A percentile compares a stretch with the other conserved stretches of the same genome.
These are phyloP conservation scores for Diaporthe helianthi DNA, from an alignment of 2,329 filamentous ascomycete genomes.

Conservation along the genomic window DNA sequence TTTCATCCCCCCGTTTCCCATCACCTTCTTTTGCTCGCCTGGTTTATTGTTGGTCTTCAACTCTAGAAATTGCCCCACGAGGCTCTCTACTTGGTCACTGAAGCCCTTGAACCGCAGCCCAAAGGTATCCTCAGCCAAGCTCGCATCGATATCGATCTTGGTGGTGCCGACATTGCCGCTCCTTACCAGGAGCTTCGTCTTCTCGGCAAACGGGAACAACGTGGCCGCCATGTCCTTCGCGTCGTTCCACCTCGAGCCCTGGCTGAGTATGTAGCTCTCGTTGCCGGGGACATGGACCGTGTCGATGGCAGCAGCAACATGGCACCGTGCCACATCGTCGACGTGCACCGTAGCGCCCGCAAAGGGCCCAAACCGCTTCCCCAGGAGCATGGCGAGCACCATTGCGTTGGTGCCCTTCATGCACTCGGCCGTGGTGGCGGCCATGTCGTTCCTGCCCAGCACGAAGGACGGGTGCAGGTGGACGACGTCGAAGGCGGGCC, in stretches of 20 bases:
- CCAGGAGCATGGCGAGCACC: conserved; percentile 45
- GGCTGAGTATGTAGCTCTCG: conserved; percentile 44
- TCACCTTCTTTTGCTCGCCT: not conserved
- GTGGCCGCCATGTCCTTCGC: conserved; percentile 46
- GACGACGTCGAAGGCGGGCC: conserved; percentile 46
- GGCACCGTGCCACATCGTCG: conserved; percentile 48
- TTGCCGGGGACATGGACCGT: conserved; percentile 40
- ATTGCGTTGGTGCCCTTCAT: conserved; percentile 46
- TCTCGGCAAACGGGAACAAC: conserved; percentile 41
- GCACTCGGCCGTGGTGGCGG: conserved; percentile 39
- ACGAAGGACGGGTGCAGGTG: conserved; percentile 48
- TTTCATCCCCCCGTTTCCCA: not conserved
- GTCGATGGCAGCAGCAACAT: conserved; percentile 46
- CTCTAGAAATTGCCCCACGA: conserved; percentile 41
- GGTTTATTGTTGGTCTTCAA: conserved; percentile 31
- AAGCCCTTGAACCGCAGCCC: conserved; percentile 40
- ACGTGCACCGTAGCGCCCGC: conserved; percentile 46
- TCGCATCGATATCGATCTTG: conserved; percentile 41
- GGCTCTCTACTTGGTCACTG: conserved; percentile 42
- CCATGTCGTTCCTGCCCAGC: conserved; percentile 46
- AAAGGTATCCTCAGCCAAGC: conserved; percentile 40
- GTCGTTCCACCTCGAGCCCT: conserved; percentile 47
- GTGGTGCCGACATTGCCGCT: conserved; percentile 38
- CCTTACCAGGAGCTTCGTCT: conserved; percentile 39
- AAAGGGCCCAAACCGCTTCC: conserved; percentile 38